A percentile compares a stretch with the other conserved stretches of the same genome.
phyloP scores from a whole-genome alignment of 2,329 filamentous ascomycete genomes.

The Colletotrichum tofieldiae region DNA sequence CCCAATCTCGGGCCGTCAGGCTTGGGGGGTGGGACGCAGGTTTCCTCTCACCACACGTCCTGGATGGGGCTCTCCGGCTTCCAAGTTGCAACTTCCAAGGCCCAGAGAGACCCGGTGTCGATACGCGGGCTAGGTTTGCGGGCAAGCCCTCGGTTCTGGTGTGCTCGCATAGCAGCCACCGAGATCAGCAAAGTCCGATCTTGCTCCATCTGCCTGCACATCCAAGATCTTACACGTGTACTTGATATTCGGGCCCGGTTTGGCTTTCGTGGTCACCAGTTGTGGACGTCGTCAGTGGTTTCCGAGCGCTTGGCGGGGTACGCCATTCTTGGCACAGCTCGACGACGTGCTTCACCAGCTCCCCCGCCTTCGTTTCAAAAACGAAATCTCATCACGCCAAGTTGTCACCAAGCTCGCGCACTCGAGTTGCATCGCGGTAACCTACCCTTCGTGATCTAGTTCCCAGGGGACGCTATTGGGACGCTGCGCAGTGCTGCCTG shows the following conservation, averaged over 20 bases:
- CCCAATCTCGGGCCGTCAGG: slow-evolving; percentile 23
- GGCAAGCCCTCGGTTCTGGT: not conserved
- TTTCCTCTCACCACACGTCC: not conserved
- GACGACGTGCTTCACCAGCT: slow-evolving; percentile 8
- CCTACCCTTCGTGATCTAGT: not conserved
- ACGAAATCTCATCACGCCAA: slow-evolving; percentile 3
- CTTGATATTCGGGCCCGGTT: not conserved
- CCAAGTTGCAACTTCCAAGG: slow-evolving; percentile 12
- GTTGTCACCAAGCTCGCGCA: not conserved
- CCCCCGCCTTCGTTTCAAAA: slow-evolving; percentile 19
- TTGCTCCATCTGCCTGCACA: slow-evolving; percentile 6
- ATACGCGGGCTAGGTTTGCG: slow-evolving; percentile 8
- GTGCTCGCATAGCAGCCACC: not conserved
- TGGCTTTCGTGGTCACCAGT: not conserved
- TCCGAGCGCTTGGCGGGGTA: not conserved
- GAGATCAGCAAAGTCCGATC: slow-evolving; percentile 22
- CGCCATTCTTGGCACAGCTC: not conserved
- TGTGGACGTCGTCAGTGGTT: not conserved
- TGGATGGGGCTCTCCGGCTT: slow-evolving; percentile 7
- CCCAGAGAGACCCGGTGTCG: not conserved
- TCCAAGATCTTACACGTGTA: slow-evolving; percentile 4
- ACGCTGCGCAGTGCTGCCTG: not conserved
- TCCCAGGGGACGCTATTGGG: not conserved
- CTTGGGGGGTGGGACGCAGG: slow-evolving; percentile 1
- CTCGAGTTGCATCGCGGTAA: not conserved